Evolutionary conservation across 2,329 filamentous ascomycete species (phyloP).

Genomic region (Aureobasidium sp.): DNA sequence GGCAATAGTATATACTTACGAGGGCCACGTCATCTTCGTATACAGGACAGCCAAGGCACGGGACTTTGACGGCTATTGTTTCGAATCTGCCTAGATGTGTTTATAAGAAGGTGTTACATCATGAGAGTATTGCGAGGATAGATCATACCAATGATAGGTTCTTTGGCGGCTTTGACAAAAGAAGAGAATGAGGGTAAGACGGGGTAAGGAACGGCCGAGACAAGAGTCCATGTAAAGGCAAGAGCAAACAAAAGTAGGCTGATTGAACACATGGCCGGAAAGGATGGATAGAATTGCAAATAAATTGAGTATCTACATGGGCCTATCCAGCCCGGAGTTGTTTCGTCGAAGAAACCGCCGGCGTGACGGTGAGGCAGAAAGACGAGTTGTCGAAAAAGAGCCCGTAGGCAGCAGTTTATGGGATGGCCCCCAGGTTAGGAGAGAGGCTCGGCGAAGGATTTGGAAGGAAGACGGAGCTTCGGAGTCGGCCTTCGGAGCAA

Average conservation of each 20-base stretch:
- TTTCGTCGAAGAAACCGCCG: constrained; percentile 1
- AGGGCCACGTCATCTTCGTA: constrained; percentile 19
- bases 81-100: constrained; percentile 3
- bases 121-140: background rate
- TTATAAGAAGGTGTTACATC: background rate
- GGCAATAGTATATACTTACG: constrained; percentile 16
- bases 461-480: constrained; percentile 1
- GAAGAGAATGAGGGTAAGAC: constrained; percentile 10
- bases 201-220: constrained; percentile 14
- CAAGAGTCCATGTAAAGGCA: constrained; percentile 10
- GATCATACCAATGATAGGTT: background rate
- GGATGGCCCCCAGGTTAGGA: background rate
- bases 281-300: constrained; percentile 5
- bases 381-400: background rate
- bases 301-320: constrained; percentile 9
- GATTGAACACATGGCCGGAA: constrained; percentile 8
- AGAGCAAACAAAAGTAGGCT: constrained; percentile 8
- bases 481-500: constrained; percentile 14
- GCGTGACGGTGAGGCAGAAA: background rate
- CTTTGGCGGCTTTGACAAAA: background rate
- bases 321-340: constrained; percentile 7
- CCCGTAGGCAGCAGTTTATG: constrained; percentile 13
- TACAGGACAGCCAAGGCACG: constrained; percentile 17
- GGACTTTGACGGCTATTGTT: constrained; percentile 16
- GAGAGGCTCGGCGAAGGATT: constrained; percentile 13